Conservation (phyloP, 2,329 filamentous ascomycete genomes). For the Diaporthe ampelina region DNA sequence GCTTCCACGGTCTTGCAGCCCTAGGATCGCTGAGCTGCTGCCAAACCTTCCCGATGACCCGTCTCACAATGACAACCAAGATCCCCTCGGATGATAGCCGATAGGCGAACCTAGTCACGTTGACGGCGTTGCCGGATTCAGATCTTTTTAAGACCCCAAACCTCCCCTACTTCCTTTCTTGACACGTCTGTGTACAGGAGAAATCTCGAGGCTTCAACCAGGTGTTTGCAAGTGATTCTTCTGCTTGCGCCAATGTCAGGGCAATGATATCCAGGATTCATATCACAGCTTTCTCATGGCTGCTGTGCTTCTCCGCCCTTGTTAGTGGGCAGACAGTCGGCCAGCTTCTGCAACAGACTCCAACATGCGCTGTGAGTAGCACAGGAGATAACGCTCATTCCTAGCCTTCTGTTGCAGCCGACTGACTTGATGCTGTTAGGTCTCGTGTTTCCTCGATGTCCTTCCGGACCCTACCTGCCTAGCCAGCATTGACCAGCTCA, state of each 20-base stretch:
- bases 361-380: conserved; percentile 30
- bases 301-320: conserved; percentile 29
- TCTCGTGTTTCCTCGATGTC: conserved; percentile 25
- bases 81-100: conserved; percentile 24
- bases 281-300: conserved; percentile 24
- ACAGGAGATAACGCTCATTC: neutral
- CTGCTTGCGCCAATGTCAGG: conserved; percentile 6
- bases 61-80: conserved; percentile 31
- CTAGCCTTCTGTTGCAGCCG: neutral
- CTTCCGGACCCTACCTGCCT: conserved; percentile 9
- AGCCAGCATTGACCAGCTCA: conserved; percentile 14
- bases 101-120: conserved; percentile 36
- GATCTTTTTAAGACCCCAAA: neutral
- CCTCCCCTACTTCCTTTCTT: neutral
- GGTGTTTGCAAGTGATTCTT: neutral
- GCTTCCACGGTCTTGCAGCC: conserved; percentile 6
- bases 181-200: neutral
- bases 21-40: neutral
- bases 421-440: neutral
- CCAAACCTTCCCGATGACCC: conserved; percentile 25
- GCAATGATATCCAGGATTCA: conserved; percentile 25
- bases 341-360: conserved; percentile 25
- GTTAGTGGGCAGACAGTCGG: conserved; percentile 24
- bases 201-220: neutral
- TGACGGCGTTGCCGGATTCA: neutral